A percentile compares a stretch with the other conserved stretches of the same genome.
Evolutionary conservation across 2,329 filamentous ascomycete genomes (phyloP).

Genomic region (Stemphylium vesicarium): DNA sequence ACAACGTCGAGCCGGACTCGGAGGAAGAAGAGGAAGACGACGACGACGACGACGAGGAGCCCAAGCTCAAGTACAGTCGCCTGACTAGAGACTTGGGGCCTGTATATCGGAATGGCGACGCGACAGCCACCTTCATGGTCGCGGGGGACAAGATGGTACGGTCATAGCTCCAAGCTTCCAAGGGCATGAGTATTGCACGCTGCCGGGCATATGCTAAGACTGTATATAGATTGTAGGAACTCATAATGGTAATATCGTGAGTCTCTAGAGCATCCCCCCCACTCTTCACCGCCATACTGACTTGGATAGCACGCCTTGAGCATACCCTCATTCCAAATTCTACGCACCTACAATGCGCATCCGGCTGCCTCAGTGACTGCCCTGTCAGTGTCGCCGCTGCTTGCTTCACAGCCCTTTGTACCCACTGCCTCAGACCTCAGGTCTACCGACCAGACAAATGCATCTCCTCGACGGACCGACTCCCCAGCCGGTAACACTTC

Average conservation of each 20-base stretch:
- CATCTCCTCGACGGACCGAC: constrained; percentile 49
- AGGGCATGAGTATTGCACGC: constrained; percentile 58
- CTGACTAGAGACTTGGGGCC: constrained; percentile 79
- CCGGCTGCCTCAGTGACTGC: constrained; percentile 82
- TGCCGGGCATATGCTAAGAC: constrained; percentile 61
- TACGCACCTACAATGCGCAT: constrained; percentile 91
- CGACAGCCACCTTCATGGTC: constrained; percentile 87
- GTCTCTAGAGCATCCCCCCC: constrained; percentile 41
- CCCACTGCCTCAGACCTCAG: constrained; percentile 26
- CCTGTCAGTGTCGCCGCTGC: constrained; percentile 85
- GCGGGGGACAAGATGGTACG: constrained; percentile 95
- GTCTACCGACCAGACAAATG: constrained; percentile 41
- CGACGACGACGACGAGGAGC: constrained; percentile 82
- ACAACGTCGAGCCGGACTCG: constrained; percentile 33
- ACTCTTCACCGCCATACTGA: constrained; percentile 13
- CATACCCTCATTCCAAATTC: constrained; percentile 77
- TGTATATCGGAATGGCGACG: constrained; percentile 93
- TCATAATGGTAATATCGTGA: constrained; percentile 94
- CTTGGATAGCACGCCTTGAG: constrained; percentile 76
- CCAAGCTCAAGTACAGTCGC: constrained; percentile 88
- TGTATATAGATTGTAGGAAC: constrained; percentile 79
- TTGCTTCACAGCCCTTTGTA: constrained; percentile 61
- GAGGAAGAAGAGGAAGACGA: constrained; percentile 65
- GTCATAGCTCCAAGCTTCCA: constrained; percentile 19
- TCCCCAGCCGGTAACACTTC: constrained; percentile 46